These are phyloP conservation scores for Hanseniaspora thailandica DNA, from an alignment of 805 yeast genomes.

Conservation along the genomic window DNA sequence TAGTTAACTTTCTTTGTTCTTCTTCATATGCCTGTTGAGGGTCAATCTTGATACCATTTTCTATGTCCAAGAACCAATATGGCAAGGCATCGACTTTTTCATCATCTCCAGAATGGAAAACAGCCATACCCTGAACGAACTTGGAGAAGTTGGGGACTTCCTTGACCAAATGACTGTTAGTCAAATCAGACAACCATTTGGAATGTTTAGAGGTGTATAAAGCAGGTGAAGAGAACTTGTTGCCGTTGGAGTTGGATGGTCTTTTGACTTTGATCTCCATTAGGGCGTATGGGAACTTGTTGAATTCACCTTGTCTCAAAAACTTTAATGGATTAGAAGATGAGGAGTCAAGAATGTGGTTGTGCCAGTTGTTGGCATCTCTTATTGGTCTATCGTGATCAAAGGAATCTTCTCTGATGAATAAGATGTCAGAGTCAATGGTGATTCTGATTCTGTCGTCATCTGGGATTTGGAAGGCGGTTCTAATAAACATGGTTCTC, in stretches of 20 bases:
- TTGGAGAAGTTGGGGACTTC: conserved; percentile 91
- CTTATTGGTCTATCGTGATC: conserved; percentile 79
- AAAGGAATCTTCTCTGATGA: conserved; percentile 82
- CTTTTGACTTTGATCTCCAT: conserved; percentile 72
- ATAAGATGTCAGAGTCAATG: conserved; percentile 77
- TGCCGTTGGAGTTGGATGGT: conserved; percentile 27
- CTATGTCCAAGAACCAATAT: conserved; percentile 89
- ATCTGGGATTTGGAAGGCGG: conserved; percentile 97
- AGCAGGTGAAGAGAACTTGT: conserved; percentile 26
- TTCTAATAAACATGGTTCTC: conserved; percentile 76
- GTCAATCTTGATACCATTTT: conserved; percentile 59
- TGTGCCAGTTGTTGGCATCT: conserved; percentile 82
- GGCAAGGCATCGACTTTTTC: conserved; percentile 74
- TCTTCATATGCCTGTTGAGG: conserved; percentile 72
- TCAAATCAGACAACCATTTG: conserved; percentile 79
- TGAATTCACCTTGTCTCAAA: conserved; percentile 73
- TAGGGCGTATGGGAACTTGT: conserved; percentile 74
- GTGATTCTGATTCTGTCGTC: conserved; percentile 85
- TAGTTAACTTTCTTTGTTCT: conserved; percentile 42
- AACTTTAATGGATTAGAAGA: conserved; percentile 56
- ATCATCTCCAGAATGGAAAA: conserved; percentile 80
- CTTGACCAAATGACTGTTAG: conserved; percentile 71
- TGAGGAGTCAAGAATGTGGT: conserved; percentile 76
- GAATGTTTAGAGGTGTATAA: conserved; percentile 33
- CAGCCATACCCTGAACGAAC: conserved; percentile 84